These are phyloP conservation scores for Hirschfeldia incana DNA, from an alignment of 345 rosid genomes.

Conservation along the genomic window DNA sequence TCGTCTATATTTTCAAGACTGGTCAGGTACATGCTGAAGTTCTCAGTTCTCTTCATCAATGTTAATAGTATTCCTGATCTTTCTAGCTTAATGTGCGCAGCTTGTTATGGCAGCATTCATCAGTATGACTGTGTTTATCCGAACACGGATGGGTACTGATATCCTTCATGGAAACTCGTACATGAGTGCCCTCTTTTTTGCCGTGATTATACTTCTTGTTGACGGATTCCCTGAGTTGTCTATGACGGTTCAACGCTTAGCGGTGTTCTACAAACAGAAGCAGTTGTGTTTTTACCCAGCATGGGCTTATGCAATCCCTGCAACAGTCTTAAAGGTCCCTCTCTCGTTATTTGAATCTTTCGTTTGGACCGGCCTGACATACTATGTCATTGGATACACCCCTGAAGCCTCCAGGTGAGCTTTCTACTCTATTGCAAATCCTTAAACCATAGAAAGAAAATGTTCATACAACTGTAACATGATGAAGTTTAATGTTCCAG, in stretches of 20 bases:
- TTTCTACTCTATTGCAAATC: neutral
- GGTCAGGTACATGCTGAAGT: conserved; percentile 36
- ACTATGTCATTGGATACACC: conserved; percentile 75
- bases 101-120: conserved; percentile 52
- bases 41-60: neutral
- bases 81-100: conserved; percentile 44
- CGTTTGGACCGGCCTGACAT: conserved; percentile 65
- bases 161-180: conserved; percentile 69
- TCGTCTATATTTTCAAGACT: conserved; percentile 67
- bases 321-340: conserved; percentile 86
- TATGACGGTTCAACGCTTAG: conserved; percentile 72
- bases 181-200: conserved; percentile 69
- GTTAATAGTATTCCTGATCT: conserved; percentile 9
- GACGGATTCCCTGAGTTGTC: conserved; percentile 81
- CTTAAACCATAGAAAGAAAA: neutral
- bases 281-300: conserved; percentile 80
- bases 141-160: conserved; percentile 71
- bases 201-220: conserved; percentile 55
- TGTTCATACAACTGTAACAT: neutral
- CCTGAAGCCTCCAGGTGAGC: conserved; percentile 70
- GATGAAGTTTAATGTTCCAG: conserved; percentile 38
- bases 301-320: conserved; percentile 86
- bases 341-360: conserved; percentile 57
- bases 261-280: conserved; percentile 92
- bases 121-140: conserved; percentile 61